Conservation (phyloP, 352 stramenopile genomes). For the Pythium biforme region DNA sequence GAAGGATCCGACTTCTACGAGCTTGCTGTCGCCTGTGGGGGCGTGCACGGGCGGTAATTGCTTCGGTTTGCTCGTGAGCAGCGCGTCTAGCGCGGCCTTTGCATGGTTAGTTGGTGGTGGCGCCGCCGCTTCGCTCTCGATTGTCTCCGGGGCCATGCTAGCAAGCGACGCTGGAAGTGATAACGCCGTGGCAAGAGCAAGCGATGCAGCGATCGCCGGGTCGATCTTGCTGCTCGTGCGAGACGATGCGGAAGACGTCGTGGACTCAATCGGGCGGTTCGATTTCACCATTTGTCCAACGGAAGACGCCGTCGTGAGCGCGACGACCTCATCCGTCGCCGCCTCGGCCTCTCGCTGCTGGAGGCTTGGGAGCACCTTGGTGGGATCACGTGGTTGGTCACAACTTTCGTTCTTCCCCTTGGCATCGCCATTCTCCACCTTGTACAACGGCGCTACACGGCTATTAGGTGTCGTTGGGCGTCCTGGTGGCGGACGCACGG, state of each 20-base stretch:
- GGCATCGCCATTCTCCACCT: too few species aligned
- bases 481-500: slow-evolving; percentile 5
- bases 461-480: background rate
- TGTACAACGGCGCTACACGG: slow-evolving; percentile 8
- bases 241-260: background rate
- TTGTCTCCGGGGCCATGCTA: background rate
- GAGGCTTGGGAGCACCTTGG: too few species aligned
- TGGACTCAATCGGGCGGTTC: background rate
- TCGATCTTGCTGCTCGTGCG: background rate
- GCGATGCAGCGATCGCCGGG: background rate
- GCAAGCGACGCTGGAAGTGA: slow-evolving; percentile 1
- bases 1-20: background rate
- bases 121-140: background rate
- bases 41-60: background rate
- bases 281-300: slow-evolving; percentile 8
- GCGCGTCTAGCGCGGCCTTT: slow-evolving; percentile 5
- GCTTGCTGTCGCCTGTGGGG: background rate
- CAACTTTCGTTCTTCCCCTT: background rate
- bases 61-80: slow-evolving; percentile 8
- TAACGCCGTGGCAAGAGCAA: background rate
- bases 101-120: background rate
- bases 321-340: background rate
- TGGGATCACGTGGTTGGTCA: too few species aligned
- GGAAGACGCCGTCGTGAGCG: slow-evolving; percentile 1
- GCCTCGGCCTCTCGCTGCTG: background rate